Conservation (phyloP, 352 stramenopile species). For the Globisporangium yorkense region DNA sequence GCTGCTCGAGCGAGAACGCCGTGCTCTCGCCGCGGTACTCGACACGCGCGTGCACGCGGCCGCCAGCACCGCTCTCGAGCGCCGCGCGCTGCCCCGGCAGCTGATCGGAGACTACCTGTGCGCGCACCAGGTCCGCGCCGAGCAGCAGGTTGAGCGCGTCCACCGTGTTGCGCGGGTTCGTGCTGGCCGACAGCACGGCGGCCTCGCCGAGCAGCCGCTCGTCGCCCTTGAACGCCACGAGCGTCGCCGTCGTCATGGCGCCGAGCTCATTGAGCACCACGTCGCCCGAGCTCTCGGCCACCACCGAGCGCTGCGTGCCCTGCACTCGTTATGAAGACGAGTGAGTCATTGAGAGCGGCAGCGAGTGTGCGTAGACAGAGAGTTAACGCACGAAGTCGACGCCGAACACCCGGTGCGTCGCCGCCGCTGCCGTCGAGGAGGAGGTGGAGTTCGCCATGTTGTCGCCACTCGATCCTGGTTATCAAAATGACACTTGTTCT, state of each 20-base stretch:
- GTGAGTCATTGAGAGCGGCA: constrained; percentile 4
- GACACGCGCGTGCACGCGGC: constrained; percentile 44
- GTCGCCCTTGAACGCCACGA: constrained; percentile 86
- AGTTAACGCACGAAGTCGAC: constrained; percentile 66
- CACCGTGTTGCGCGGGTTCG: constrained; percentile 81
- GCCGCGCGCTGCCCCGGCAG: constrained; percentile 44
- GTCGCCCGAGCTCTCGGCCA: constrained; percentile 61
- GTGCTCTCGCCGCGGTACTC: constrained; percentile 43
- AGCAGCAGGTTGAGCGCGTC: constrained; percentile 61
- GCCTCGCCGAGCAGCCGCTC: constrained; percentile 82
- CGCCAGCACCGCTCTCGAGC: constrained; percentile 27
- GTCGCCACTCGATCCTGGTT: no score
- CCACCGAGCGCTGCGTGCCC: constrained; percentile 75
- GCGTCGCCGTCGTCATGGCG: constrained; percentile 77
- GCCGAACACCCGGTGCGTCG: constrained; percentile 45
- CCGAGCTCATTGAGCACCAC: constrained; percentile 88
- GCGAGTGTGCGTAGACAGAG: background rate
- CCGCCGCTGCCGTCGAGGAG: background rate
- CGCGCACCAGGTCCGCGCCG: constrained; percentile 42
- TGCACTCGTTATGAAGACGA: constrained; percentile 8
- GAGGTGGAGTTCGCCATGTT: no score
- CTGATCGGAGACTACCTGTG: constrained; percentile 30
- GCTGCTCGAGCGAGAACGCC: constrained; percentile 67
- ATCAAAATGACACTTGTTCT: no score
- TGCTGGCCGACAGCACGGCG: constrained; percentile 78